Evolutionary conservation across 148 eudicot species (phyloP), one percentile per base, ranked within the genome.

Genomic region (Rhododendron ovatum): DNA sequence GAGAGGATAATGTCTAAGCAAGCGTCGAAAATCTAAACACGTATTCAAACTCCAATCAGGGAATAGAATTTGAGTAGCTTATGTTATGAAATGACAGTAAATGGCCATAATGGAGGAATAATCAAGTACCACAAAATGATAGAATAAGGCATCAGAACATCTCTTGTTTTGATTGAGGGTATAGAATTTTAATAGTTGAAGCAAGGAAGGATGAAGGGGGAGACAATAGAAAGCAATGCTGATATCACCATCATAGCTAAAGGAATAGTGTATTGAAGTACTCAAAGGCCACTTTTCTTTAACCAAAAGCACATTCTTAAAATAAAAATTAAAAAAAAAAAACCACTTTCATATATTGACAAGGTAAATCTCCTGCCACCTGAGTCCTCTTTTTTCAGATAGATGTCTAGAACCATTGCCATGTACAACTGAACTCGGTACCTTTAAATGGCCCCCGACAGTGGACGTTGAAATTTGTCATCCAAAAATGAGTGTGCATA

Each of bases 201-300:
- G 63, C 75, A 45, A 57, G 39, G 26, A 80, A 18, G 4, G 39
- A 30, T 80, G 41, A 80, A 85, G 55, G 6, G 39, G 75, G 37
- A 8, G 82, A 76, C 67, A 77, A 35, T 15, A 76, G 6, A 53
- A 41, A 73, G 33, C 80, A 33, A 59, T 45, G 85, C 86, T 84
- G 85, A 81, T 79, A 48, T 86, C 87, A 65, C 85, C 83, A 86
- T 35, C 86, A 67, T 24, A 45, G 85, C 71, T 63, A 86, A 85
- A 69, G 67, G 83, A 17, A 20, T n/a, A 59, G 61, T 59, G n/a
- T 20, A 20, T 4, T 20, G 65, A 22, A 59, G 65, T 2, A 59
- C 65, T 59, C 65, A 35, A 39, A 28, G 11, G 15, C 50, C 26
- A 63, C 39, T n/a, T 75, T 74, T 13, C 53, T n/a, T 39, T 28